These are phyloP conservation scores for Plenodomus biglobosus DNA, from an alignment of 2,329 filamentous ascomycete genomes.

Conservation along the genomic window DNA sequence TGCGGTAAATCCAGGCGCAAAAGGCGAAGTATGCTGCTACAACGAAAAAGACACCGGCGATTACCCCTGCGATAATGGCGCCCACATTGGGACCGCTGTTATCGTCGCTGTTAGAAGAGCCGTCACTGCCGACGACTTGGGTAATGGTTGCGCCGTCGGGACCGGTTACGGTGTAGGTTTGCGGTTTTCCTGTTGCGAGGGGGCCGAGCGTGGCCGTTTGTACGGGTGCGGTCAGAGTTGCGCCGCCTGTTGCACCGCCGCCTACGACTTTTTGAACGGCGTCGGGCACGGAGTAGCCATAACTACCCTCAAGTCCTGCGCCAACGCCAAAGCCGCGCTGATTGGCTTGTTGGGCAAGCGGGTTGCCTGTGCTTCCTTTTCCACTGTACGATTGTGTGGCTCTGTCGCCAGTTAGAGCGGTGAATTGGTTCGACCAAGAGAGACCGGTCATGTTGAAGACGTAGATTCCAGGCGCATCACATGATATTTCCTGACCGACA, in stretches of 20 bases:
- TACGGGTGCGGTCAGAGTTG: slow-evolving; percentile 67
- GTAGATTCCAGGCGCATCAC: slow-evolving; percentile 70
- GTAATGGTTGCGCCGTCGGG: slow-evolving; percentile 47
- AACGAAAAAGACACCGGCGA: slow-evolving; percentile 67
- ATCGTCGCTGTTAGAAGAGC: slow-evolving; percentile 10
- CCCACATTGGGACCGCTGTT: slow-evolving; percentile 51
- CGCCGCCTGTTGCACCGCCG: slow-evolving; percentile 65
- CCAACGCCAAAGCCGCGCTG: slow-evolving; percentile 55
- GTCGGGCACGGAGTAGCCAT: slow-evolving; percentile 70
- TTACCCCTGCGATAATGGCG: slow-evolving; percentile 59
- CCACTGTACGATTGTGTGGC: slow-evolving; percentile 44
- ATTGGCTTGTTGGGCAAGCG: slow-evolving; percentile 55
- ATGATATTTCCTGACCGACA: slow-evolving; percentile 60
- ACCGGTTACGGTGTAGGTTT: slow-evolving; percentile 65
- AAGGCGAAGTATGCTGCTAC: slow-evolving; percentile 67
- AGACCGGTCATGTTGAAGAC: slow-evolving; percentile 74
- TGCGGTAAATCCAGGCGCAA: slow-evolving; percentile 72
- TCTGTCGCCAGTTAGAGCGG: slow-evolving; percentile 61
- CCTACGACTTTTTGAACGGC: slow-evolving; percentile 67
- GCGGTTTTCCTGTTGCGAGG: slow-evolving; percentile 67
- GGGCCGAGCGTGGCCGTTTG: slow-evolving; percentile 67
- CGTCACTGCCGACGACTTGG: slow-evolving; percentile 38
- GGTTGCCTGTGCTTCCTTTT: slow-evolving; percentile 42
- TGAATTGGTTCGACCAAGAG: slow-evolving; percentile 70
- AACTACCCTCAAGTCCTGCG: slow-evolving; percentile 60